Evolutionary conservation across 1,284 basidiomycete species (phyloP).

Genomic region (Farysia itapuensis): DNA sequence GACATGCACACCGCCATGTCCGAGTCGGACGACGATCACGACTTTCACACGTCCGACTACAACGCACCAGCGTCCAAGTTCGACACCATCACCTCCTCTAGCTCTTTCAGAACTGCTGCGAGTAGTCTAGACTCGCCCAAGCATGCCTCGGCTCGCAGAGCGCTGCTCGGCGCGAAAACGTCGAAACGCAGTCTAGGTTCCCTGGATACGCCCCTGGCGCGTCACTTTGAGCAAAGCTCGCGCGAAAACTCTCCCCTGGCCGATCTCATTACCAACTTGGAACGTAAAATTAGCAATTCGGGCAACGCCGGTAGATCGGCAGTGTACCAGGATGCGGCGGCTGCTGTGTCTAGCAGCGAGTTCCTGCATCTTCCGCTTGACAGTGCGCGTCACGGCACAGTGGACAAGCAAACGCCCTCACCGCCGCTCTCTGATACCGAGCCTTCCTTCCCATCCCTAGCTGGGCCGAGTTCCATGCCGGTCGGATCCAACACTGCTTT

Average conservation of each 20-base stretch:
- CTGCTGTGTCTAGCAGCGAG: conserved; percentile 24
- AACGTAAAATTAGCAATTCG: conserved; percentile 16
- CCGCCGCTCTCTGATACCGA: conserved; percentile 5
- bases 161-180: conserved; percentile 6
- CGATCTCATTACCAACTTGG: conserved; percentile 33
- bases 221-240: conserved; percentile 24
- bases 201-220: conserved; percentile 20
- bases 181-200: conserved; percentile 25
- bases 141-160: conserved; percentile 6
- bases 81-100: conserved; percentile 24
- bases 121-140: conserved; percentile 23
- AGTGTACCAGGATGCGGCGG: conserved; percentile 10
- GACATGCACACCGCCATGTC: conserved; percentile 14
- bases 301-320: conserved; percentile 17
- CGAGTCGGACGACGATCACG: conserved; percentile 20
- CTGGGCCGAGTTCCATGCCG: not conserved
- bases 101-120: conserved; percentile 27
- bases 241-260: conserved; percentile 28
- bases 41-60: conserved; percentile 2
- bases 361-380: conserved; percentile 7
- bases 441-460: not conserved
- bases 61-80: conserved; percentile 17
- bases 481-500: not conserved
- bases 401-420: conserved; percentile 6
- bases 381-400: conserved; percentile 1